Evolutionary conservation across 129 eudicot species (phyloP).

Genomic region (Sambucus nigra): DNA sequence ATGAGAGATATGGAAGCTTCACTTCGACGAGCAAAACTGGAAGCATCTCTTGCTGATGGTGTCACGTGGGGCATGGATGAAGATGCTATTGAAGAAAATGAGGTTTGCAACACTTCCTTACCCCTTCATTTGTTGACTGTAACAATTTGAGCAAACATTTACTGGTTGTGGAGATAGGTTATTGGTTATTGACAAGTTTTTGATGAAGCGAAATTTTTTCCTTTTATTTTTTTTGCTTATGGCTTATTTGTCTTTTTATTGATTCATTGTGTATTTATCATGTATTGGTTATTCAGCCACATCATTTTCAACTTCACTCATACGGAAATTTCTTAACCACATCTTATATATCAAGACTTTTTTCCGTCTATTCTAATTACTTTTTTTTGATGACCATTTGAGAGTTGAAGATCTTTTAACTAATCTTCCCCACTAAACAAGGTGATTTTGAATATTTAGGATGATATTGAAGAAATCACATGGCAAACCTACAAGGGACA

Average conservation of each 20-base stretch:
- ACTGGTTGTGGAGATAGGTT: neutral
- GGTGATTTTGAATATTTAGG: conserved; percentile 27
- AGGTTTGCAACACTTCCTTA: conserved; percentile 38
- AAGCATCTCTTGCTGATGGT: conserved; percentile 93
- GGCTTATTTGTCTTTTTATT: no score
- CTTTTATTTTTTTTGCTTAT: no score
- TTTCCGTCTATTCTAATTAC: no score
- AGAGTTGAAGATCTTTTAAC: neutral
- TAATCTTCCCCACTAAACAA: conserved; percentile 5
- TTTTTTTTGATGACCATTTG: neutral
- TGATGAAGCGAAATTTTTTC: no score
- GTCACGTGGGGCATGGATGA: conserved; percentile 99
- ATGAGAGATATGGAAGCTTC: conserved; percentile 92
- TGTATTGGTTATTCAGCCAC: no score
- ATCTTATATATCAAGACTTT: no score
- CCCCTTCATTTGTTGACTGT: neutral
- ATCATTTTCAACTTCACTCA: no score
- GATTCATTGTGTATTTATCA: no score
- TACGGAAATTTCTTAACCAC: no score
- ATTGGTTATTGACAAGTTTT: neutral
- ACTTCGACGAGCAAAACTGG: conserved; percentile 69
- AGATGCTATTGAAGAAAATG: conserved; percentile 93
- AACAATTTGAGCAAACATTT: neutral
- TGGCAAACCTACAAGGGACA: conserved; percentile 98
- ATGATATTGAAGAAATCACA: conserved; percentile 84